phyloP scores from a whole-genome alignment of 2,329 filamentous ascomycete species.

The Pezizomycotina sp. region DNA sequence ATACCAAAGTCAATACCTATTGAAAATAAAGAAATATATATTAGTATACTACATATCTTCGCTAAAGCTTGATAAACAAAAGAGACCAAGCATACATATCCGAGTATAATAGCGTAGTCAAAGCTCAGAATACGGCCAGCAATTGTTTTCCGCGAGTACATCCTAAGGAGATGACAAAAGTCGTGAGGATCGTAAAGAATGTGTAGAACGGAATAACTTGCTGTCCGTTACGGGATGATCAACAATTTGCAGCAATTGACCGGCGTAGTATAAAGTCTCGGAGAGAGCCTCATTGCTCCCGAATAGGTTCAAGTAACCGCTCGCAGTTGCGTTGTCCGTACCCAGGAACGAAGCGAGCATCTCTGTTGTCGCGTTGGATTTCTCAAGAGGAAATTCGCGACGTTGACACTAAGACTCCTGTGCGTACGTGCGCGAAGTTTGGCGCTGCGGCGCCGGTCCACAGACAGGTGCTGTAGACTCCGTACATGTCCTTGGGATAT shows the following conservation, averaged over 20 bases:
- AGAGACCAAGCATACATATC: slow-evolving; percentile 9
- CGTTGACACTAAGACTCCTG: slow-evolving; percentile 6
- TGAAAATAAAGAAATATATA: not conserved
- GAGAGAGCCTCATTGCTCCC: slow-evolving; percentile 1
- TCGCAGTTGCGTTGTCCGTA: not conserved
- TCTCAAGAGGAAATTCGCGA: slow-evolving; percentile 1
- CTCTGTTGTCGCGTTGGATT: slow-evolving; percentile 5
- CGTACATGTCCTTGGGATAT: slow-evolving; percentile 5
- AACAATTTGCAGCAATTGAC: not conserved
- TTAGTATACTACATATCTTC: not conserved
- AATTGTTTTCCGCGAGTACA: slow-evolving; percentile 17
- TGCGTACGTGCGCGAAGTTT: slow-evolving; percentile 5
- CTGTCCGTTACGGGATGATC: slow-evolving; percentile 6
- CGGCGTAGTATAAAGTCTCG: not conserved
- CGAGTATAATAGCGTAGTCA: slow-evolving; percentile 10
- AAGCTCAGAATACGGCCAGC: slow-evolving; percentile 12
- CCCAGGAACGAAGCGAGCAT: slow-evolving; percentile 5
- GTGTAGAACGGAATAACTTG: slow-evolving; percentile 9
- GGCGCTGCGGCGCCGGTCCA: slow-evolving; percentile 9
- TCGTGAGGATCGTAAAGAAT: slow-evolving; percentile 9
- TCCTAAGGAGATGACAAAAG: slow-evolving; percentile 11
- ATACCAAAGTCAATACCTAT: slow-evolving; percentile 7
- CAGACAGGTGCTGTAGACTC: slow-evolving; percentile 2
- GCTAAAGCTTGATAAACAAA: too few species aligned
- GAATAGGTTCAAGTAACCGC: slow-evolving; percentile 2